phyloP scores from a whole-genome alignment of 2,329 filamentous ascomycete species.

The Ophiostoma ips region DNA sequence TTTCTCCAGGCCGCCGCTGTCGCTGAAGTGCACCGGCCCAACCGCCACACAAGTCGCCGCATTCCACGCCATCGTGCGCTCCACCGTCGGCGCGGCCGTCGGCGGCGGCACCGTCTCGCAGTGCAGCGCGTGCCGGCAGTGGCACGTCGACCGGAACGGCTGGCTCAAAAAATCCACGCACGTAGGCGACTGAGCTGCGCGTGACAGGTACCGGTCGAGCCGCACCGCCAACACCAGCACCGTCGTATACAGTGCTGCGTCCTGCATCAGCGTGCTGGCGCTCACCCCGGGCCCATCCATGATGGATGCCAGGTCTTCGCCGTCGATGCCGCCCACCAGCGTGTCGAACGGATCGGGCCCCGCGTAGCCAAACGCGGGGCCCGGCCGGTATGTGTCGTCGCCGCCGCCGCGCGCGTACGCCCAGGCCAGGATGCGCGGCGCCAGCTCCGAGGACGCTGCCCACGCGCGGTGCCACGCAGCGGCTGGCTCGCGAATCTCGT shows the following conservation, averaged over 20 bases:
- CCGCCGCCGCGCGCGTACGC: constrained; percentile 5
- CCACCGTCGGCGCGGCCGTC: background rate
- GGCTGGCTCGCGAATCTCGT: background rate
- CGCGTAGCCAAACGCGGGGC: constrained; percentile 5
- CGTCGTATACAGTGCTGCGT: constrained; percentile 13
- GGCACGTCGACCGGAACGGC: constrained; percentile 12
- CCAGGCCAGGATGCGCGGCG: constrained; percentile 10
- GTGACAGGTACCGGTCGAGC: constrained; percentile 12
- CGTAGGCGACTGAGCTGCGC: constrained; percentile 7
- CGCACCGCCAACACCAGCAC: constrained; percentile 13
- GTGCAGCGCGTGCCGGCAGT: constrained; percentile 2
- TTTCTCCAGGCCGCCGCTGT: too few species aligned
- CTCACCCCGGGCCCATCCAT: background rate
- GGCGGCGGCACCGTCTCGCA: background rate
- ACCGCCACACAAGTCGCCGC: background rate
- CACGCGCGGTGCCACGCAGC: constrained; percentile 11
- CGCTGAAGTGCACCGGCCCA: background rate
- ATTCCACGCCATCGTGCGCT: background rate
- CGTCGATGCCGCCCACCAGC: background rate
- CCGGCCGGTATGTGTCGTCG: constrained; percentile 13
- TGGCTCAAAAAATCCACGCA: constrained; percentile 12
- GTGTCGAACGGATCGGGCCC: constrained; percentile 13
- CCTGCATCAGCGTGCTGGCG: constrained; percentile 11
- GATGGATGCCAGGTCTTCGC: background rate
- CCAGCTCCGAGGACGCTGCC: constrained; percentile 6